Evolutionary conservation across 2,329 filamentous ascomycete species (phyloP), one percentile per base, ranked within the genome.

Genomic region (Helminthosporium solani): DNA sequence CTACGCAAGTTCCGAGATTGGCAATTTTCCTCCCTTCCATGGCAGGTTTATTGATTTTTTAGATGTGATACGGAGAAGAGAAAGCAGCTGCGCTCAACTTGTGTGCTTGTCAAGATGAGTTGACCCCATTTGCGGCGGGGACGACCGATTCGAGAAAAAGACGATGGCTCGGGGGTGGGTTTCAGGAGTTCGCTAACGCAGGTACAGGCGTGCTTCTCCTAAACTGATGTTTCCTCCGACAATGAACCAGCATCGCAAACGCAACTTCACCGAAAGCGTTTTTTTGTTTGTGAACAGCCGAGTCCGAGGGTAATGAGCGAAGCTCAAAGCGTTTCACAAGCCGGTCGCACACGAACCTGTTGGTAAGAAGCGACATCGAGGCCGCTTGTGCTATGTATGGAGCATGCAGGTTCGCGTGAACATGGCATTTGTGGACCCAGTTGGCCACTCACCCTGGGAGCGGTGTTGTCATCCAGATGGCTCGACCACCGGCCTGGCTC

Each of bases 101-200:
- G 39, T 39, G 40, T 45, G 47, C 52, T 42, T 40, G 25, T 39
- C 31, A 40, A 46, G 53, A 27, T 27, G 25, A 27, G 25, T 27
- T 12, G 25, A 12, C n/a, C n/a, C n/a, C n/a, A n/a, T 37, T 58
- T 57, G 54, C 51, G 57, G 41, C 44, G 41, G 34, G 21, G 16
- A 36, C 40, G 45, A 34, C 58, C 58, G 44, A 36, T 61, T 63
- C 49, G 37, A 56, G 61, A 44, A 53, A 46, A 21, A 54, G 44
- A 54, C 49, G 48, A 47, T 50, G 46, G 53, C 47, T 51, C 47
- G 50, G 58, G 47, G 41, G 58, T 49, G 58, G 47, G 64, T 68
- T 68, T 68, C 66, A 67, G 61, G 53, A 56, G 41, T 53, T 54
- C 56, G 54, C 67, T 68, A 68, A 63, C 56, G 67, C 66, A 70